Percentiles rank a stretch among this genome's conserved stretches.
These are phyloP conservation scores for Dillenia suffruticosa DNA, from an alignment of 164 flowering plant species.

Conservation along the genomic window DNA sequence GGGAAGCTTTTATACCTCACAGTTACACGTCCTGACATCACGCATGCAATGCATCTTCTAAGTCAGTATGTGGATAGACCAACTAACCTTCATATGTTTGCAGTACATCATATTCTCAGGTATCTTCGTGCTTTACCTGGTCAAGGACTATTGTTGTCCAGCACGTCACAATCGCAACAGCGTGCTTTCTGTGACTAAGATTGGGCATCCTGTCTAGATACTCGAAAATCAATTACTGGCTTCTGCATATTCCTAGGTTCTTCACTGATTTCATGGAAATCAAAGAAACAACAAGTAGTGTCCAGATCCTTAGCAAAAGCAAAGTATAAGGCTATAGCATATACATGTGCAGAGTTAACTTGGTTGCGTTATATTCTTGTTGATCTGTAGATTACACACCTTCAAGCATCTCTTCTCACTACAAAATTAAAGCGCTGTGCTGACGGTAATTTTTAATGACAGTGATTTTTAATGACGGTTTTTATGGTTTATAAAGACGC, in stretches of 20 bases:
- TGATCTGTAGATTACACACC: background rate
- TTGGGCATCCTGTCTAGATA: background rate
- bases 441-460: no score
- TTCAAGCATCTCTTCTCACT: no score
- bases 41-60: background rate
- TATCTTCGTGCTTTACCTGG: background rate
- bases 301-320: background rate
- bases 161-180: background rate
- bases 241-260: background rate
- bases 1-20: slow-evolving; percentile 5
- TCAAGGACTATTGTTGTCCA: slow-evolving; percentile 3
- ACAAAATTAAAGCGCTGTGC: no score
- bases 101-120: background rate
- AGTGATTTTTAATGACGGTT: no score
- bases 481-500: no score
- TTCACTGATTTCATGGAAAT: background rate
- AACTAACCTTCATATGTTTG: background rate
- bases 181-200: background rate
- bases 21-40: slow-evolving; percentile 1
- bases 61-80: background rate
- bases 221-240: background rate
- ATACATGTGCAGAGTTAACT: background rate
- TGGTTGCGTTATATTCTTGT: background rate
- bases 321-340: background rate
- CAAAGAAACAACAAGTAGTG: background rate